Evolutionary conservation across 2,329 filamentous ascomycete genomes (phyloP).

Genomic region (Pestalotiopsis sp.): DNA sequence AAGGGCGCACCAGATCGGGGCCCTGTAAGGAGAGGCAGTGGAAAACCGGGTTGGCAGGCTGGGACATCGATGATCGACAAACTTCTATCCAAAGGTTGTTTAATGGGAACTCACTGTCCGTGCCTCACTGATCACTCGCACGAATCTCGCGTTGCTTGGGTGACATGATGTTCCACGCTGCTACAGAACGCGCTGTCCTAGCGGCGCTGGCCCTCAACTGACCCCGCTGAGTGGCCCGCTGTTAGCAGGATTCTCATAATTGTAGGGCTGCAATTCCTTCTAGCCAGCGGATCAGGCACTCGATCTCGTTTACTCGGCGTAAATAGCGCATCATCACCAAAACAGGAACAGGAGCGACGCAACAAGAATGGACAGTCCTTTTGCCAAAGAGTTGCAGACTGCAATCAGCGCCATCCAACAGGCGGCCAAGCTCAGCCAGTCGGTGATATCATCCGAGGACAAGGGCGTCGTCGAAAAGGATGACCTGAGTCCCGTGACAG

Average conservation of each 20-base stretch:
- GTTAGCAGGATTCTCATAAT: neutral
- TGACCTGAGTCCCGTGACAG: constrained; percentile 59
- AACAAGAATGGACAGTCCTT: constrained; percentile 31
- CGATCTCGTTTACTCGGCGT: neutral
- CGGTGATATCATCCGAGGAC: constrained; percentile 48
- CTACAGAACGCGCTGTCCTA: neutral
- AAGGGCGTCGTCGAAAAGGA: constrained; percentile 56
- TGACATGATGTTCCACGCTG: too few species aligned
- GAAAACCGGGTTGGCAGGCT: too few species aligned
- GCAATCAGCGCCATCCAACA: constrained; percentile 33
- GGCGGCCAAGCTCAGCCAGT: constrained; percentile 53
- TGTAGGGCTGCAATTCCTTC: too few species aligned
- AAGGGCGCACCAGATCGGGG: too few species aligned
- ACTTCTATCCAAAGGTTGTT: too few species aligned
- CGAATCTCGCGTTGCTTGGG: too few species aligned
- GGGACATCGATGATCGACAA: too few species aligned
- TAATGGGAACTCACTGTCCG: too few species aligned
- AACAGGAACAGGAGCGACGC: neutral
- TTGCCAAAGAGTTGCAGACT: constrained; percentile 28
- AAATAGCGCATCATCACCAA: neutral
- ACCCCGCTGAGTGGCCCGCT: neutral
- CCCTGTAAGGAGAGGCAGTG: too few species aligned
- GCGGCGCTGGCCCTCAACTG: neutral
- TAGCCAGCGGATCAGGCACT: too few species aligned
- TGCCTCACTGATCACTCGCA: too few species aligned